Percentiles rank a stretch among this genome's conserved stretches.
These are phyloP conservation scores for Phaseolus coccineus DNA, from an alignment of 331 rosid species.

Conservation along the genomic window DNA sequence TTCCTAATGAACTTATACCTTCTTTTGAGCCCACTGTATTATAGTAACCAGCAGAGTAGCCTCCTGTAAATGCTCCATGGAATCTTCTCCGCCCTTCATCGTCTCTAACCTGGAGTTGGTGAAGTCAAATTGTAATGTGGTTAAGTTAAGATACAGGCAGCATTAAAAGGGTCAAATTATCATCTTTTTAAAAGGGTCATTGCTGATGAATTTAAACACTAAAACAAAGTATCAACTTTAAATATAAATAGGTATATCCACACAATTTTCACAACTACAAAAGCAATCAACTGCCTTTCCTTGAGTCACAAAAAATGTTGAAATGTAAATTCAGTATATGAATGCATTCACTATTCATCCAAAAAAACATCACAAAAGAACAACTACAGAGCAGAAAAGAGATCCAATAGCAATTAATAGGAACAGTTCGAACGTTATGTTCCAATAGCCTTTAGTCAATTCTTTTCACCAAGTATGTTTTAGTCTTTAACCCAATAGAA, in stretches of 20 bases:
- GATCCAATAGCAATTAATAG: neutral
- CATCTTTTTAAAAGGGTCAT: neutral
- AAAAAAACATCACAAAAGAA: conserved; percentile 15
- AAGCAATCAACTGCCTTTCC: neutral
- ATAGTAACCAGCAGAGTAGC: conserved; percentile 94
- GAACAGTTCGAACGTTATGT: neutral
- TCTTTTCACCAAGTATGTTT: neutral
- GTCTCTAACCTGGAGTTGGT: conserved; percentile 75
- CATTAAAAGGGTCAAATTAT: conserved; percentile 9
- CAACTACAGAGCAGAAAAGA: neutral
- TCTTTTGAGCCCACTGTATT: conserved; percentile 94
- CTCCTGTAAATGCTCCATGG: conserved; percentile 97
- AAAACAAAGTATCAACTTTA: conserved; percentile 1
- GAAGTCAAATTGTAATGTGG: neutral
- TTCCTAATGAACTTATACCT: conserved; percentile 56
- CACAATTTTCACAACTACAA: conserved; percentile 4
- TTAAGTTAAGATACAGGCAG: neutral
- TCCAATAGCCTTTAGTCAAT: neutral
- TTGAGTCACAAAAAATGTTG: conserved; percentile 5
- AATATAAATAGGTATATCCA: conserved; percentile 16
- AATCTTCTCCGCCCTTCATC: conserved; percentile 99
- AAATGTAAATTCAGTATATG: neutral
- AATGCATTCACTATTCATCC: conserved; percentile 8
- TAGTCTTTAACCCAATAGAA: neutral
- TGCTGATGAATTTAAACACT: conserved; percentile 19